Conservation (phyloP, 805 yeast species). For the Zygosaccharomyces gambellarensis region DNA sequence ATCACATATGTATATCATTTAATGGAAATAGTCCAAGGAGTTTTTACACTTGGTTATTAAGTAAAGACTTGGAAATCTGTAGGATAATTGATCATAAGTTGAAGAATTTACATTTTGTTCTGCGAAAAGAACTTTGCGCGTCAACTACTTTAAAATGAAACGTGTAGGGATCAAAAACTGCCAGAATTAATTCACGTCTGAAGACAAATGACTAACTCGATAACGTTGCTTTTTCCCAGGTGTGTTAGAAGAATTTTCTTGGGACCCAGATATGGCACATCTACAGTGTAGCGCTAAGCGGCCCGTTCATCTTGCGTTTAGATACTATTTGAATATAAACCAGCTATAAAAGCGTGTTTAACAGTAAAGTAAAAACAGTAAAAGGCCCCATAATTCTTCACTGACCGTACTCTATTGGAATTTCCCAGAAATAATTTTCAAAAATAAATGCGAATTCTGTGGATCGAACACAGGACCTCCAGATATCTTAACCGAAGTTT, state of each 20-base stretch:
- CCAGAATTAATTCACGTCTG: too few relatives aligned
- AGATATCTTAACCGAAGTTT: slow-evolving; percentile 35
- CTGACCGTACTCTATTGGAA: background rate
- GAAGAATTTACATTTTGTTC: background rate
- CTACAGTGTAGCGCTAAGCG: too few relatives aligned
- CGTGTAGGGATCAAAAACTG: background rate
- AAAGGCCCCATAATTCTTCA: too few relatives aligned
- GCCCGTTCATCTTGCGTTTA: too few relatives aligned
- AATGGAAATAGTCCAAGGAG: background rate
- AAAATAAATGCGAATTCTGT: slow-evolving; percentile 55
- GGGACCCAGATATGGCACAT: too few relatives aligned
- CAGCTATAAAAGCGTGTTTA: too few relatives aligned
- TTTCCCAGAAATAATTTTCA: background rate
- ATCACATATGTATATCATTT: background rate
- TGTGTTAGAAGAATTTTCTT: too few relatives aligned
- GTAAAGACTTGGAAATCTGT: background rate
- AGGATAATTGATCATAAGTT: background rate
- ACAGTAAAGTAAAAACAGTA: too few relatives aligned
- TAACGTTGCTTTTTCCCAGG: too few relatives aligned
- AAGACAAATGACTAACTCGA: too few relatives aligned
- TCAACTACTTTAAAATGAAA: background rate
- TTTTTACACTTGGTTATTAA: background rate
- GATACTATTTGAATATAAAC: too few relatives aligned
- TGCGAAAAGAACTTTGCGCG: background rate
- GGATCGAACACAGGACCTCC: slow-evolving; percentile 90